phyloP scores from a whole-genome alignment of 1,139 yeast genomes.

The Saccharomycopsis crataegensis region DNA sequence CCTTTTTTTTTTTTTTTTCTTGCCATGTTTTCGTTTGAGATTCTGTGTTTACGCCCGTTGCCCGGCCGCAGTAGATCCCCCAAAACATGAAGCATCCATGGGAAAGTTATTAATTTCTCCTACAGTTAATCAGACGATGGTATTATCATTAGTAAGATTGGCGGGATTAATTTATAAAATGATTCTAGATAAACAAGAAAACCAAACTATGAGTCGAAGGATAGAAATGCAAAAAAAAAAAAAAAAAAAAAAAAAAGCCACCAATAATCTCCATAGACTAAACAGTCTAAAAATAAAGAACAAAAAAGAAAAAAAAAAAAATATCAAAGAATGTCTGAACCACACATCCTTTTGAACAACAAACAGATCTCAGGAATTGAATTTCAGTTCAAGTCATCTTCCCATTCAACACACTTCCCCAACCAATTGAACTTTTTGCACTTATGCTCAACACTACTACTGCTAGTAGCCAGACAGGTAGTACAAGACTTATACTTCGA shows the following conservation, averaged over 20 bases:
- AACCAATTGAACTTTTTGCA: conserved; percentile 19
- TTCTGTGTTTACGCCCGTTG: too few relatives aligned
- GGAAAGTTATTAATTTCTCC: too few relatives aligned
- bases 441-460: conserved; percentile 17
- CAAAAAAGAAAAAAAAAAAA: not conserved
- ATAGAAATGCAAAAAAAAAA: not conserved
- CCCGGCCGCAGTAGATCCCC: not conserved
- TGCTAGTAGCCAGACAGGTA: conserved; percentile 20
- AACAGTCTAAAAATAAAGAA: not conserved
- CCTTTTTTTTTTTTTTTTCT: not conserved
- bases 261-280: not conserved
- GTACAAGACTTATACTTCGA: conserved; percentile 10
- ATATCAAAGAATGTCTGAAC: not conserved
- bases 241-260: not conserved
- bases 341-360: not conserved
- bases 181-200: not conserved
- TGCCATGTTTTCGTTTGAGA: not conserved
- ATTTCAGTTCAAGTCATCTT: not conserved
- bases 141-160: too few relatives aligned
- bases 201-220: too few relatives aligned
- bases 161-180: too few relatives aligned
- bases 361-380: too few relatives aligned
- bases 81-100: not conserved
- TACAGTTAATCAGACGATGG: too few relatives aligned
- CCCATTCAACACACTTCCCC: conserved; percentile 20